These are phyloP conservation scores for Camellia lanceoleosa DNA, from an alignment of 148 eudicot species.

Conservation along the genomic window DNA sequence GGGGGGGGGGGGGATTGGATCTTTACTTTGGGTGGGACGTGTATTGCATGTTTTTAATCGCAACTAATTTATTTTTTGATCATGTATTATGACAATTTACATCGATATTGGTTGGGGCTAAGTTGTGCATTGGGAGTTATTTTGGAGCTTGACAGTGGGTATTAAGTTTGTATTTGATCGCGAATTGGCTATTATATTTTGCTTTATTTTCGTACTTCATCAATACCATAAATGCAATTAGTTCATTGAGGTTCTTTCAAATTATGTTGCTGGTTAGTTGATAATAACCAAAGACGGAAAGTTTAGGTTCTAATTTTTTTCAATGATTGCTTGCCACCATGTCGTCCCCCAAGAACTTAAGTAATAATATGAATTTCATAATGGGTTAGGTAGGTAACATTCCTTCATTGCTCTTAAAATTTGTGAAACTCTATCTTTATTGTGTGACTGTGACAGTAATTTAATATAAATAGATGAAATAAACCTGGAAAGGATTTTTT, in stretches of 20 bases:
- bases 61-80: too few relatives aligned
- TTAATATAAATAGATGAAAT: too few relatives aligned
- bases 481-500: too few relatives aligned
- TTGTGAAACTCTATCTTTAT: too few relatives aligned
- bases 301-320: background rate
- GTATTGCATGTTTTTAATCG: too few relatives aligned
- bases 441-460: too few relatives aligned
- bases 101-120: background rate
- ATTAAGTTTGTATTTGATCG: too few relatives aligned
- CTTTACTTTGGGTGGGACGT: too few relatives aligned
- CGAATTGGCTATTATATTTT: background rate
- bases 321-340: background rate
- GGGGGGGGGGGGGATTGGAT: too few relatives aligned
- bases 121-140: background rate
- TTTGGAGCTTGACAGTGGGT: background rate
- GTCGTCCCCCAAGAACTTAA: background rate
- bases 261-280: background rate
- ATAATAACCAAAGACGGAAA: background rate
- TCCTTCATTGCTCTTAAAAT: too few relatives aligned
- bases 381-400: background rate
- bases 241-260: background rate
- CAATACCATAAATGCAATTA: background rate
- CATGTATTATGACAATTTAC: too few relatives aligned
- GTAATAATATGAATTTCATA: background rate
- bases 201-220: background rate